Percentiles rank a stretch among this genome's conserved stretches.
phyloP scores from a whole-genome alignment of 208 protist genomes.

The Wallacemonas sp. region DNA sequence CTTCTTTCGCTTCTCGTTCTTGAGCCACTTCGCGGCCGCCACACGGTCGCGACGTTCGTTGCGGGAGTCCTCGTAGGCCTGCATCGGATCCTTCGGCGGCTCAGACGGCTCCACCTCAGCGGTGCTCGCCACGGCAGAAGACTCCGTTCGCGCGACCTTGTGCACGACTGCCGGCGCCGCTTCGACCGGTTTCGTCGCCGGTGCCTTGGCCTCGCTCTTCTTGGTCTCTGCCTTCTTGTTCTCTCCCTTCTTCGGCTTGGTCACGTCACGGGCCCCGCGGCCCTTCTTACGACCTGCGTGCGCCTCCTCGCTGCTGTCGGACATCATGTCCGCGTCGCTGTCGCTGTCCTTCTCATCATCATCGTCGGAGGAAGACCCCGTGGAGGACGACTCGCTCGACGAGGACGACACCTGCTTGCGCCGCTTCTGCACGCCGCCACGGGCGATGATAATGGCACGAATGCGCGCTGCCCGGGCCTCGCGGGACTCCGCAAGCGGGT shows the following conservation, averaged over 20 bases:
- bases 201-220: neutral
- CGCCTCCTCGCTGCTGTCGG: neutral
- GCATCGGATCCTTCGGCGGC: constrained; percentile 34
- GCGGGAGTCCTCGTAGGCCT: constrained; percentile 48
- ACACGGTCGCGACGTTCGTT: constrained; percentile 74
- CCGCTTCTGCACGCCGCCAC: constrained; percentile 5
- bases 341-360: constrained; percentile 25
- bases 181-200: constrained; percentile 13
- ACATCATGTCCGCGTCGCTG: constrained; percentile 20
- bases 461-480: constrained; percentile 9
- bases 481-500: neutral
- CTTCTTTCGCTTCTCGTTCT: constrained; percentile 86
- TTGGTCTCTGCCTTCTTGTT: neutral
- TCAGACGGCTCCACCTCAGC: neutral
- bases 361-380: neutral
- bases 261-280: neutral
- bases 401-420: constrained; percentile 12
- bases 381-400: neutral
- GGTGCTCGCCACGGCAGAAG: neutral
- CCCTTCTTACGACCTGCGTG: neutral
- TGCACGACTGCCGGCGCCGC: neutral
- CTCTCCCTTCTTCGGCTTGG: constrained; percentile 14
- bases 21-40: constrained; percentile 81
- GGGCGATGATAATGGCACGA: constrained; percentile 11
- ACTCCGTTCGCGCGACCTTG: neutral